Evolutionary conservation across 352 stramenopile genomes (phyloP), one percentile per base, ranked within the genome.

Genomic region (Globisporangium radiosum): DNA sequence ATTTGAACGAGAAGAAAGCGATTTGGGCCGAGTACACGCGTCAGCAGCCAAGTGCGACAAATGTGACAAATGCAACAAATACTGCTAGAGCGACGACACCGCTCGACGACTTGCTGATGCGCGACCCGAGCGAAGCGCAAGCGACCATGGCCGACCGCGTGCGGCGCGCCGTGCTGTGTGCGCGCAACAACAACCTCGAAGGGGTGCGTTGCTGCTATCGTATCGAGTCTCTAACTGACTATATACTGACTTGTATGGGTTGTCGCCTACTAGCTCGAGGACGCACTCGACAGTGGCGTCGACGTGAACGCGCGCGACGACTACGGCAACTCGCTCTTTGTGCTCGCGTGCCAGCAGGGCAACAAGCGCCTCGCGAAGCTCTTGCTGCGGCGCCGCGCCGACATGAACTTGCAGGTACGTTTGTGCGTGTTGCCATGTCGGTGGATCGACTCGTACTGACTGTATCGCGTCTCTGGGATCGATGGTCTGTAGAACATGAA

Each of bases 281-380:
- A 85, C 52, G 75, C 85, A 33, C 69, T 99, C 54, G 92, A 98
- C 66, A 70, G 85, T 13, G 87, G 92, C 51, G 78, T 97, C 17
- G 71, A 94, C 47, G 72, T 97, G 25, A 95, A 98, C 48, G 85
- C 78, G 5, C 75, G 81, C 40, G 96, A 99, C 77, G 85, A 97
- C 52, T 85, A 97, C 61, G 96, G 94, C 62, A 99, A 98, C 69
- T 92, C 94, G 50, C 85, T 99, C 4, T 94, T 98, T 55, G 88
- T 98, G 38, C 83, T 98, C 44, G 90, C 93, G 56, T 97, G 79
- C 52, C 95, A 98, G 66, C 84, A 98, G 74, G 96, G 94, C 49
- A 96, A 94, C 76, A 98, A 98, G 71, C 91, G 92, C 38, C 78
- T 98, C 37, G 77, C 77, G 57, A 99, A 98, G 79, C 95, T 98